Base-by-base conservation (phyloP, 2,329 filamentous ascomycete species). In the Aureobasidium musti region DNA sequence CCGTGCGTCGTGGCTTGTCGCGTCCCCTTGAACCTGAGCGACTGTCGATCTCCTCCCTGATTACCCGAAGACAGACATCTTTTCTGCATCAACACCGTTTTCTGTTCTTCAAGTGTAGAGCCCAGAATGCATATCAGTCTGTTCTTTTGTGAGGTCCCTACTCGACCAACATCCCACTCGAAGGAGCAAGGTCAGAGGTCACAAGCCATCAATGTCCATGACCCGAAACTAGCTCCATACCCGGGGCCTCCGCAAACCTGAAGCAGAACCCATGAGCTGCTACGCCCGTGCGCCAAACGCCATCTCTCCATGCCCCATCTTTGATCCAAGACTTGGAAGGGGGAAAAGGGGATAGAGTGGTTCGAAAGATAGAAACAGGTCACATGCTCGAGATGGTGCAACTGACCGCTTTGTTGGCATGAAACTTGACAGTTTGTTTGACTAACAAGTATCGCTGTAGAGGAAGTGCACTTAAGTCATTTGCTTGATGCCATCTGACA, bases 1-100 rank as follows among this genome's bases (percentile, higher is more conserved):
- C 57, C 47, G 50, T 61, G 57, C 57, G 60, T 53, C 57, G 60
- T 30, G 60, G 60, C 45, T 53, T 41, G 56, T 47, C 43, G 35
- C 21, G 11, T 52, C 60, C 60, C 47, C 60, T 63, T 52, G 60
- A 52, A 63, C 43, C 43, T 61, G 57, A 19, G 39, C 47, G 47
- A 53, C 19, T 52, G 60, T 52, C 60, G 60, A 63, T 63, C 57
- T 37, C 35, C 43, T 52, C 53, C 35, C 33, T 49, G 43, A 61
- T 61, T 63, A 43, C 43, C 60, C 60, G 45, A 23, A 3, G 6
- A 14, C 35, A 13, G n/a, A n/a, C 37, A 30, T 13, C 28, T n/a
- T 37, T 26, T 45, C n/a, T 45, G 5, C 43, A 33, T 21, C 57
- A n/a, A 37, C 13, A 3, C 19, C 23, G 1, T 61, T 1, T 8